Evolutionary conservation across 2,329 filamentous ascomycete species (phyloP).

Genomic region (Epichloe festucae): DNA sequence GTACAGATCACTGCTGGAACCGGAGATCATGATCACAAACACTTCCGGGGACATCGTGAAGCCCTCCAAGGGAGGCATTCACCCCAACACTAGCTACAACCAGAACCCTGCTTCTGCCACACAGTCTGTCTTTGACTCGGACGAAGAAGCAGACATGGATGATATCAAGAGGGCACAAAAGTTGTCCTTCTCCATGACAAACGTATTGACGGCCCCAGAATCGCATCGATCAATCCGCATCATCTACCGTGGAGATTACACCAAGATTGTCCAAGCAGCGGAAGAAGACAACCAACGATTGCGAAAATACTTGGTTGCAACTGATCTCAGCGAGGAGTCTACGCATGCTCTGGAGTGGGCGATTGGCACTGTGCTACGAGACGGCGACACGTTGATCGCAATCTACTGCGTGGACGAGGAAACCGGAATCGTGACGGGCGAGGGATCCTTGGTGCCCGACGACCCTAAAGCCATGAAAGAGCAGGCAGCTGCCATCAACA

Average conservation of each 20-base stretch:
- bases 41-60: slow-evolving; percentile 49
- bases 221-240: slow-evolving; percentile 76
- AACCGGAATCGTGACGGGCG: slow-evolving; percentile 37
- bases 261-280: slow-evolving; percentile 60
- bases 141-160: slow-evolving; percentile 70
- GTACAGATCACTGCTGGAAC: slow-evolving; percentile 54
- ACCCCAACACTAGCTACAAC: slow-evolving; percentile 79
- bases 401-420: slow-evolving; percentile 94
- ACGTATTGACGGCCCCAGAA: slow-evolving; percentile 62
- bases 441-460: slow-evolving; percentile 49
- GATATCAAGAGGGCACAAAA: slow-evolving; percentile 84
- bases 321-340: slow-evolving; percentile 86
- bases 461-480: slow-evolving; percentile 65
- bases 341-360: slow-evolving; percentile 96
- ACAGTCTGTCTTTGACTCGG: slow-evolving; percentile 58
- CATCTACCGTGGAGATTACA: slow-evolving; percentile 79
- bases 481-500: slow-evolving; percentile 58
- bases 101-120: slow-evolving; percentile 42
- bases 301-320: slow-evolving; percentile 89
- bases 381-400: slow-evolving; percentile 86
- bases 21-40: slow-evolving; percentile 50
- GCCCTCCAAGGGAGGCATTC: slow-evolving; percentile 46
- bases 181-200: slow-evolving; percentile 67
- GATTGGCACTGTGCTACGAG: slow-evolving; percentile 83
- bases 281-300: slow-evolving; percentile 67